Percentiles rank a stretch among this genome's conserved stretches.
Conservation (phyloP, 169 alveolate species). For the Eimeria nieschulzi region DNA sequence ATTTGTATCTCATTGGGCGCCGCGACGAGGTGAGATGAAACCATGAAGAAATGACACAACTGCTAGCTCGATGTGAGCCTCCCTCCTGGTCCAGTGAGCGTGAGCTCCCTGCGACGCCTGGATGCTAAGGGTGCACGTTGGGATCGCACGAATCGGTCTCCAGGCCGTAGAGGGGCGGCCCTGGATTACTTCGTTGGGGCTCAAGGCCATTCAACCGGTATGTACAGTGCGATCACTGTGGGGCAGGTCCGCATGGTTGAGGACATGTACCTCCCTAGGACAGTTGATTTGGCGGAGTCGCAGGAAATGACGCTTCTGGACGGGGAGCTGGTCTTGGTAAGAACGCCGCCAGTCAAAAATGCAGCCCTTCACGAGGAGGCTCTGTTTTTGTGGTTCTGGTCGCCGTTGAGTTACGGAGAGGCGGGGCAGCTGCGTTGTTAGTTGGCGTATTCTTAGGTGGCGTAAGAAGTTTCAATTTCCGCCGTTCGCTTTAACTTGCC, state of each 20-base stretch:
- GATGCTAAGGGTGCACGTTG: neutral
- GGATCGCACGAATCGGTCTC: too few relatives aligned
- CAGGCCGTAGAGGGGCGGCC: too few relatives aligned
- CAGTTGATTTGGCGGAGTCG: slow-evolving; percentile 40
- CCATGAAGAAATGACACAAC: neutral
- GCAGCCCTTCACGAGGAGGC: too few relatives aligned
- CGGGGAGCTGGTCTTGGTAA: slow-evolving; percentile 90
- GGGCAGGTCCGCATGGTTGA: slow-evolving; percentile 51
- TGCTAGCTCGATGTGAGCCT: neutral
- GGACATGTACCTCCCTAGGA: slow-evolving; percentile 57
- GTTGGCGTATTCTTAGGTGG: too few relatives aligned
- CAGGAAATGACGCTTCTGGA: slow-evolving; percentile 91
- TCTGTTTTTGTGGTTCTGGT: too few relatives aligned
- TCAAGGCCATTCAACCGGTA: too few relatives aligned
- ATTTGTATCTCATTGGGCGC: slow-evolving; percentile 88
- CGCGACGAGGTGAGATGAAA: slow-evolving; percentile 81
- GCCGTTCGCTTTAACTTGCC: too few relatives aligned
- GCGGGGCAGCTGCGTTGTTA: too few relatives aligned
- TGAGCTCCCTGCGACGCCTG: neutral
- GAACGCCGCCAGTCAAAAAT: neutral
- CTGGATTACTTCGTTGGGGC: too few relatives aligned
- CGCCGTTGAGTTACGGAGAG: too few relatives aligned
- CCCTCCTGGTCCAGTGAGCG: neutral
- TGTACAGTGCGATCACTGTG: too few relatives aligned
- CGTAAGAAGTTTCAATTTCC: too few relatives aligned